phyloP scores from a whole-genome alignment of 371 early-diverging fungal genomes.

The Capillidium heterosporum region DNA sequence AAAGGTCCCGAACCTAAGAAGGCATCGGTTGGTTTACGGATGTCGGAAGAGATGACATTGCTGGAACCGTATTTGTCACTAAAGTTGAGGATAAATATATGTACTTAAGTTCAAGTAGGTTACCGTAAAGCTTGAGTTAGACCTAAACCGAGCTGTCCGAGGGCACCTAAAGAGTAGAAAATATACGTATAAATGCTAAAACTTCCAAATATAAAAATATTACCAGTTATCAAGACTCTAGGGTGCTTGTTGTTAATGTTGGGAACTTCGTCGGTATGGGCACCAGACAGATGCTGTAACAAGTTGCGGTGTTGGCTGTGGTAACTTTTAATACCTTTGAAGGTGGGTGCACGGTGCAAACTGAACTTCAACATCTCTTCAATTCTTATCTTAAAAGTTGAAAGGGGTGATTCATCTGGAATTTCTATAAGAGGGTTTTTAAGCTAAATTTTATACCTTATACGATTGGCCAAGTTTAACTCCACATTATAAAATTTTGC shows the following conservation, averaged over 20 bases:
- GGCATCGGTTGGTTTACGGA: constrained; percentile 24
- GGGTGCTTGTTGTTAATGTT: constrained; percentile 8
- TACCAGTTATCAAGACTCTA: constrained; percentile 33
- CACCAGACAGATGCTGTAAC: not conserved
- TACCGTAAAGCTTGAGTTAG: constrained; percentile 25
- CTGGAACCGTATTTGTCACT: constrained; percentile 16
- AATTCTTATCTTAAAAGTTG: too few species aligned
- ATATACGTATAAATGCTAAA: not conserved
- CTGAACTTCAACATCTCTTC: too few species aligned
- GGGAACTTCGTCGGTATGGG: not conserved
- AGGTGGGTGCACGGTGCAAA: too few species aligned
- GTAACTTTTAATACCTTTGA: not conserved
- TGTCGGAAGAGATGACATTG: constrained; percentile 33
- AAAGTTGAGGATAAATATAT: not conserved
- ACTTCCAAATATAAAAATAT: not conserved
- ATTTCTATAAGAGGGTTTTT: too few species aligned
- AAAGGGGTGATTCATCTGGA: too few species aligned
- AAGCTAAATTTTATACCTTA: too few species aligned
- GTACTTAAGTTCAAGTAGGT: not conserved
- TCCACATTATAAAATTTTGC: too few species aligned
- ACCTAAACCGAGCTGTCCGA: constrained; percentile 37
- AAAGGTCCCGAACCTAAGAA: constrained; percentile 26
- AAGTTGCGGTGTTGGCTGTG: not conserved
- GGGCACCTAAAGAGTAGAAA: constrained; percentile 11
- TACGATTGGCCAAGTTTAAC: too few species aligned